Evolutionary conservation across 768 basidiomycete species (phyloP).

Genomic region (Rhizopogon vesiculosus): DNA sequence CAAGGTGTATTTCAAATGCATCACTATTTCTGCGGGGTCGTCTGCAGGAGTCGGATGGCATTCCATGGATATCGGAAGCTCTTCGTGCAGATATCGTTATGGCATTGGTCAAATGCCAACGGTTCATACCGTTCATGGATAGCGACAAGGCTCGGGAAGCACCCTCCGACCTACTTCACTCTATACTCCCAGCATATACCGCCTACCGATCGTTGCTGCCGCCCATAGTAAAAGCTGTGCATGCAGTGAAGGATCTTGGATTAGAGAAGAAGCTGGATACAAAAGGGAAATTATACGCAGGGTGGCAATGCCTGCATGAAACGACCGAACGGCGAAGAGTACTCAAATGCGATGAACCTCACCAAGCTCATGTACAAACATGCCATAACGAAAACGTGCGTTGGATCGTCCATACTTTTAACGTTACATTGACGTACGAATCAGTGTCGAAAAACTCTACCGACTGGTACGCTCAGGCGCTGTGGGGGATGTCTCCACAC

Average conservation of each 20-base stretch:
- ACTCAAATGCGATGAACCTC: slow-evolving; percentile 11
- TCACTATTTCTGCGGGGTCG: slow-evolving; percentile 12
- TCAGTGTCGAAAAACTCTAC: slow-evolving; percentile 18
- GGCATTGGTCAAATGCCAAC: slow-evolving; percentile 21
- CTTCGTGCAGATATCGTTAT: slow-evolving; percentile 14
- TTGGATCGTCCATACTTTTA: neutral
- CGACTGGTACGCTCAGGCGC: slow-evolving; percentile 16
- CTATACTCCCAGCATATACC: slow-evolving; percentile 19
- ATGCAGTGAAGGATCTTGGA: slow-evolving; percentile 2
- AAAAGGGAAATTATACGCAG: slow-evolving; percentile 14
- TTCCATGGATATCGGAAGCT: slow-evolving; percentile 21
- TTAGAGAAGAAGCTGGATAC: slow-evolving; percentile 10
- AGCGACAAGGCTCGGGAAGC: slow-evolving; percentile 5
- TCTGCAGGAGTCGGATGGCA: slow-evolving; percentile 19
- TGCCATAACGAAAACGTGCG: slow-evolving; percentile 22
- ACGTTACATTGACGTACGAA: neutral
- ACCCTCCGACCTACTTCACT: slow-evolving; percentile 9
- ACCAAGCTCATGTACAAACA: slow-evolving; percentile 16
- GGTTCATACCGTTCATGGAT: slow-evolving; percentile 14
- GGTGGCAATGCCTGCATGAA: slow-evolving; percentile 17
- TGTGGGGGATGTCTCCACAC: slow-evolving; percentile 24
- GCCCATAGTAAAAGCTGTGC: slow-evolving; percentile 7
- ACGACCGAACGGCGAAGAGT: slow-evolving; percentile 12
- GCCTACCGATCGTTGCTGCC: slow-evolving; percentile 20
- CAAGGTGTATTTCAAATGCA: slow-evolving; percentile 18